phyloP scores from a whole-genome alignment of 2,329 filamentous ascomycete species.

The Exophiala xenobiotica region DNA sequence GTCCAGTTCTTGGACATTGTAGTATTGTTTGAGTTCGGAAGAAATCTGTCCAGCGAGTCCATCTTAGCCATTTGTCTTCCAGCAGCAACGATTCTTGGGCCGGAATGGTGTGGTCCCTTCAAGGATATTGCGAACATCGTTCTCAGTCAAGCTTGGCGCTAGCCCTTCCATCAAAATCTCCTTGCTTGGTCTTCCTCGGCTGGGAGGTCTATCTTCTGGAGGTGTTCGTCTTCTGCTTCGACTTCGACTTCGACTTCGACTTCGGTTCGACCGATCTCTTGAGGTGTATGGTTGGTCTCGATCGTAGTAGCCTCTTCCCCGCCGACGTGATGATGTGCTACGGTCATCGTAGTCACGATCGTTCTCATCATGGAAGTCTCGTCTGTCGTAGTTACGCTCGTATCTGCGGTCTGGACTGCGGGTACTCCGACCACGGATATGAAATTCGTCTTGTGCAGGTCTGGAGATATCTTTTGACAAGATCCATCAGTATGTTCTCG shows the following conservation, averaged over 20 bases:
- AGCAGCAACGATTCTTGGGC: slow-evolving; percentile 14
- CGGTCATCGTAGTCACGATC: slow-evolving; percentile 39
- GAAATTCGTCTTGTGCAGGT: slow-evolving; percentile 39
- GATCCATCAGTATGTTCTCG: slow-evolving; percentile 41
- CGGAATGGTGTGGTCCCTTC: slow-evolving; percentile 20
- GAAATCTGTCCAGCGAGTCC: slow-evolving; percentile 51
- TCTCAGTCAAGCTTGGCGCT: slow-evolving; percentile 50
- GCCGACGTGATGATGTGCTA: slow-evolving; percentile 37
- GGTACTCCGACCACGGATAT: slow-evolving; percentile 35
- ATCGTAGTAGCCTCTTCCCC: slow-evolving; percentile 45
- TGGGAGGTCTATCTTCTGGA: slow-evolving; percentile 39
- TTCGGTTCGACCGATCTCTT: slow-evolving; percentile 31
- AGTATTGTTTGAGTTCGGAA: slow-evolving; percentile 53
- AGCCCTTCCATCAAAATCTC: slow-evolving; percentile 53
- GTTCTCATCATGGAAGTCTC: slow-evolving; percentile 15
- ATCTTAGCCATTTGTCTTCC: slow-evolving; percentile 28
- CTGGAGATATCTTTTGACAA: slow-evolving; percentile 40
- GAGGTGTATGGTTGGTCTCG: slow-evolving; percentile 49
- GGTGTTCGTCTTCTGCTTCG: slow-evolving; percentile 34
- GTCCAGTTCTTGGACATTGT: slow-evolving; percentile 54
- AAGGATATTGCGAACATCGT: slow-evolving; percentile 46
- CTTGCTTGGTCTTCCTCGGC: slow-evolving; percentile 45
- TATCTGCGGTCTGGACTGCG: slow-evolving; percentile 35
- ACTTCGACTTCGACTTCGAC: slow-evolving; percentile 34
- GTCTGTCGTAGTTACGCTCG: slow-evolving; percentile 34